Conservation (phyloP, 805 yeast species). For the Candida endomychidarum region DNA sequence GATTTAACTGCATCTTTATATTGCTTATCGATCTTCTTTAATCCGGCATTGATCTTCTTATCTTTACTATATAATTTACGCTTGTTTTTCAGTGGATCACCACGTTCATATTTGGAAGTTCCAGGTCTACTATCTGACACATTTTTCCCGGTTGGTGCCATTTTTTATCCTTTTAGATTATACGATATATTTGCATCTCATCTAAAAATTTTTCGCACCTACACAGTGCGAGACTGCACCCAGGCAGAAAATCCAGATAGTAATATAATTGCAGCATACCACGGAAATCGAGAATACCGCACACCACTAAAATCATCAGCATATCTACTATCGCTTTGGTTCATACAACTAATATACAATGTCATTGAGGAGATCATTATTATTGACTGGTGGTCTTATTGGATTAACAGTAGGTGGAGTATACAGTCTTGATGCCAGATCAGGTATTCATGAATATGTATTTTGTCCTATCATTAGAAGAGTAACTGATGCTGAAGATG, state of each 20-base stretch:
- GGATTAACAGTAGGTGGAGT: slow-evolving; percentile 39
- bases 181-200: slow-evolving; percentile 2
- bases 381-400: slow-evolving; percentile 8
- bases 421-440: slow-evolving; percentile 67
- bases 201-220: slow-evolving; percentile 9
- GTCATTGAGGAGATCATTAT: slow-evolving; percentile 1
- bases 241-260: too few relatives aligned
- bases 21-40: slow-evolving; percentile 67
- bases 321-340: neutral
- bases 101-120: slow-evolving; percentile 29
- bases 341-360: neutral
- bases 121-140: slow-evolving; percentile 22
- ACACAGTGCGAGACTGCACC: neutral
- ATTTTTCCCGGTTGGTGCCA: slow-evolving; percentile 23
- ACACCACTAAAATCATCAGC: neutral
- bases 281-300: neutral
- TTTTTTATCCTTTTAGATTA: slow-evolving; percentile 1
- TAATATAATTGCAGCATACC: slow-evolving; percentile 1
- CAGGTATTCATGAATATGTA: slow-evolving; percentile 78
- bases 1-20: slow-evolving; percentile 76
- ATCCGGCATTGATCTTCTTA: slow-evolving; percentile 59
- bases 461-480: slow-evolving; percentile 74
- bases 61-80: slow-evolving; percentile 44
- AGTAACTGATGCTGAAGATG: slow-evolving; percentile 78
- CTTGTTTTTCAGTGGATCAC: slow-evolving; percentile 23